Percentiles rank a stretch among this genome's conserved stretches.
Evolutionary conservation across 2,329 filamentous ascomycete species (phyloP).

Genomic region (Exophiala oligosperma): DNA sequence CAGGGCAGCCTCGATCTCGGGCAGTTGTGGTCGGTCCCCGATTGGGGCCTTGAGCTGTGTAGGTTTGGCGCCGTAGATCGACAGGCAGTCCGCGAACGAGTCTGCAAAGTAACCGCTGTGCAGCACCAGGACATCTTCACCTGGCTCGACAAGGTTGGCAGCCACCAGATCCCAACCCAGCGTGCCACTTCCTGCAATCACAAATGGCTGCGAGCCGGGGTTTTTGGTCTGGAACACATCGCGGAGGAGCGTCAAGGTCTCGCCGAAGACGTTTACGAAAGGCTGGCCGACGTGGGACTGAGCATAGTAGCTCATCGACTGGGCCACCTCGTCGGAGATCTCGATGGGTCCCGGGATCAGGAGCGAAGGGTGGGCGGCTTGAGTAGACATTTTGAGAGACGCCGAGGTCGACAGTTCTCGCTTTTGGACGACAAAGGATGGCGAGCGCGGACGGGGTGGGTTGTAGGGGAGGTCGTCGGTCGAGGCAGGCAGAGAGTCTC

Average conservation of each 20-base stretch:
- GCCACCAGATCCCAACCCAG: constrained; percentile 95
- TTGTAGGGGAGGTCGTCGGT: constrained; percentile 56
- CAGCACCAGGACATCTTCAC: constrained; percentile 87
- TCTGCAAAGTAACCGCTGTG: constrained; percentile 98
- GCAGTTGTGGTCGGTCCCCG: constrained; percentile 80
- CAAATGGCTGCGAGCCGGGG: constrained; percentile 80
- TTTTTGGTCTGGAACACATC: constrained; percentile 92
- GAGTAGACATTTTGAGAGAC: constrained; percentile 34
- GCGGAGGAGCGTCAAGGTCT: constrained; percentile 82
- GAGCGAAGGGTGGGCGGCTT: constrained; percentile 68
- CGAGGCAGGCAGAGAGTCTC: constrained; percentile 46
- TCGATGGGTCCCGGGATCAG: constrained; percentile 81
- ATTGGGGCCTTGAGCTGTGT: constrained; percentile 89
- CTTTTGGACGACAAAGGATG: constrained; percentile 14
- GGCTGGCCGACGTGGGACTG: constrained; percentile 90
- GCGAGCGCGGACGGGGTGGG: constrained; percentile 13
- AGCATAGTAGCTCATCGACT: constrained; percentile 31
- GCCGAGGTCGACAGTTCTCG: constrained; percentile 24
- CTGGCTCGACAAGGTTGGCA: constrained; percentile 86
- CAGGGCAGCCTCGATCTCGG: constrained; percentile 84
- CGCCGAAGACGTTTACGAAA: constrained; percentile 89
- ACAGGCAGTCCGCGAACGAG: constrained; percentile 87
- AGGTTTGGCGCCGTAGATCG: constrained; percentile 84
- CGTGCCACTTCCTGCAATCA: constrained; percentile 92
- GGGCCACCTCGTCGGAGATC: constrained; percentile 28